Conservation (phyloP, 257 asterid species). For the Solanum chmielewskii region DNA sequence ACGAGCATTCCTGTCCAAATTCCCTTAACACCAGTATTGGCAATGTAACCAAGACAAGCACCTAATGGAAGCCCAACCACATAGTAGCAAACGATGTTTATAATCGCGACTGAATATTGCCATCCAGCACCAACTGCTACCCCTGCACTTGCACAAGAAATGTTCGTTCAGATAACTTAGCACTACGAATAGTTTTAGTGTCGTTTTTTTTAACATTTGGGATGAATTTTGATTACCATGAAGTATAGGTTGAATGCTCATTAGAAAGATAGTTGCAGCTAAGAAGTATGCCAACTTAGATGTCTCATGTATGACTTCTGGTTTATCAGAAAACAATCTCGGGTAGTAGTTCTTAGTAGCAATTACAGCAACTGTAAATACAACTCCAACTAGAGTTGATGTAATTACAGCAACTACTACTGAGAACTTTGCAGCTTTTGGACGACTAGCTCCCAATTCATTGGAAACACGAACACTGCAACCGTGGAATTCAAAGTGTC, state of each 20-base stretch:
- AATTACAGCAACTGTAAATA: conserved; percentile 34
- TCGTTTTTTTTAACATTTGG: not conserved
- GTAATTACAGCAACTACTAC: conserved; percentile 36
- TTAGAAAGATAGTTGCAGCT: conserved; percentile 61
- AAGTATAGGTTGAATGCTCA: conserved; percentile 73
- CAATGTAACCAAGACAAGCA: conserved; percentile 58
- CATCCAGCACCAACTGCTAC: conserved; percentile 96
- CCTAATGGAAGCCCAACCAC: conserved; percentile 72
- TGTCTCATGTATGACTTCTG: conserved; percentile 43
- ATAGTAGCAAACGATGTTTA: conserved; percentile 51
- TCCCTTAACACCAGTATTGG: conserved; percentile 53
- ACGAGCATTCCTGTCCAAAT: conserved; percentile 77
- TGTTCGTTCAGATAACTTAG: not conserved
- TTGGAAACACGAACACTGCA: conserved; percentile 72
- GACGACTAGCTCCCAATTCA: conserved; percentile 70
- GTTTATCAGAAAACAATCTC: conserved; percentile 34
- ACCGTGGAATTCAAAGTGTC: not conserved
- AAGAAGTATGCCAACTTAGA: conserved; percentile 55
- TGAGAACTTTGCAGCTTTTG: conserved; percentile 69
- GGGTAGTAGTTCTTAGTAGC: conserved; percentile 40
- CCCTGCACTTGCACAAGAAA: conserved; percentile 29
- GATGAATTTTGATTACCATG: conserved; percentile 36
- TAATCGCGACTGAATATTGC: conserved; percentile 64
- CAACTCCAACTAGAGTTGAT: conserved; percentile 40
- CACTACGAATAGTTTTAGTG: not conserved